These are phyloP conservation scores for Chrysoporthe deuterocubensis DNA, from an alignment of 2,329 filamentous ascomycete species.

Conservation along the genomic window DNA sequence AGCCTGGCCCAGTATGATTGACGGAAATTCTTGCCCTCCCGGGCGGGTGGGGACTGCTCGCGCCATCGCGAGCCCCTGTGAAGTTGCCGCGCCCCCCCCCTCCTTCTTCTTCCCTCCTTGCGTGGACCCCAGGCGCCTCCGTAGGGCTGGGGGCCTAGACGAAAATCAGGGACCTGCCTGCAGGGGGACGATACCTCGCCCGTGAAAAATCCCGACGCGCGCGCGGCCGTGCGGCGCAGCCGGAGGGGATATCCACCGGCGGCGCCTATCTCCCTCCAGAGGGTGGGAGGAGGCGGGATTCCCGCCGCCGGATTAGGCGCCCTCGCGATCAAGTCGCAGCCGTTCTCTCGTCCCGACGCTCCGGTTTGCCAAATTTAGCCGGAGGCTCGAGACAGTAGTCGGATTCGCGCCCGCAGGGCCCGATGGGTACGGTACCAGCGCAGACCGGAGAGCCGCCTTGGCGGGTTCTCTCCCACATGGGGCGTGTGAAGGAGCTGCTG, in stretches of 20 bases:
- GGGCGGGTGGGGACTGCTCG: conserved; percentile 12
- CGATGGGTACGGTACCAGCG: neutral
- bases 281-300: neutral
- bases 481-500: neutral
- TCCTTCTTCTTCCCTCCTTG: no score
- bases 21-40: conserved; percentile 20
- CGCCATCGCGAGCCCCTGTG: neutral
- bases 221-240: neutral
- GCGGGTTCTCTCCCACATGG: neutral
- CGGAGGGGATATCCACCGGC: neutral
- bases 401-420: neutral
- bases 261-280: conserved; percentile 1
- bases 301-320: conserved; percentile 17
- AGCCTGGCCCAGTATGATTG: conserved; percentile 20
- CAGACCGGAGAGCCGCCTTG: neutral
- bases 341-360: conserved; percentile 2
- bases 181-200: neutral
- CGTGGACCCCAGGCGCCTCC: neutral
- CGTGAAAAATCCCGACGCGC: neutral
- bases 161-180: conserved; percentile 6
- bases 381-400: neutral
- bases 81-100: no score
- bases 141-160: neutral
- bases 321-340: neutral
- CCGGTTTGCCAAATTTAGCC: conserved; percentile 3